These are phyloP conservation scores for Dactylellina haptotyla DNA, from an alignment of 2,329 filamentous ascomycete species.

Conservation along the genomic window DNA sequence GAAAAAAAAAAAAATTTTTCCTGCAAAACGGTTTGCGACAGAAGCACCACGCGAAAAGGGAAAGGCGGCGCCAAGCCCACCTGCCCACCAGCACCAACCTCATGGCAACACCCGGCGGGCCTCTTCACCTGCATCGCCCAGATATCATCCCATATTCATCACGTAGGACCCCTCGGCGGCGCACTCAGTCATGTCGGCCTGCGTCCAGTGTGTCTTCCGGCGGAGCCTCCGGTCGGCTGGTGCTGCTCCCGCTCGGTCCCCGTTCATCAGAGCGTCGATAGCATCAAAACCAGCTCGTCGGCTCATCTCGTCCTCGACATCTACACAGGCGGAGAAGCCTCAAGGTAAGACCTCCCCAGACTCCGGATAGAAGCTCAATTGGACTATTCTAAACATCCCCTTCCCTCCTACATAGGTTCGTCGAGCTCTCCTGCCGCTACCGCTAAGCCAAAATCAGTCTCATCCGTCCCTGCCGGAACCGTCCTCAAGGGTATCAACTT, in stretches of 20 bases:
- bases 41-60: constrained; percentile 30
- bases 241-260: background rate
- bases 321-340: constrained; percentile 16
- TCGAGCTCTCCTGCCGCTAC: background rate
- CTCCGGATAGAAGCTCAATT: constrained; percentile 3
- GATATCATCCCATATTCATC: background rate
- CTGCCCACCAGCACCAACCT: constrained; percentile 18
- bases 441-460: constrained; percentile 31
- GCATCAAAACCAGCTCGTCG: background rate
- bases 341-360: constrained; percentile 17
- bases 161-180: background rate
- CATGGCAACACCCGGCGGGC: constrained; percentile 21
- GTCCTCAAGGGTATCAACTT: constrained; percentile 79
- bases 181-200: constrained; percentile 28
- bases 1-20: constrained; percentile 36
- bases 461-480: constrained; percentile 69
- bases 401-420: background rate
- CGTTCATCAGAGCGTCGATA: background rate
- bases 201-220: constrained; percentile 40
- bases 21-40: constrained; percentile 40
- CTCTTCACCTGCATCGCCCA: background rate
- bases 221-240: constrained; percentile 22
- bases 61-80: constrained; percentile 21
- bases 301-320: constrained; percentile 26
- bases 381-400: background rate